phyloP scores from a whole-genome alignment of 208 protist genomes.

The Angomonas deanei region DNA sequence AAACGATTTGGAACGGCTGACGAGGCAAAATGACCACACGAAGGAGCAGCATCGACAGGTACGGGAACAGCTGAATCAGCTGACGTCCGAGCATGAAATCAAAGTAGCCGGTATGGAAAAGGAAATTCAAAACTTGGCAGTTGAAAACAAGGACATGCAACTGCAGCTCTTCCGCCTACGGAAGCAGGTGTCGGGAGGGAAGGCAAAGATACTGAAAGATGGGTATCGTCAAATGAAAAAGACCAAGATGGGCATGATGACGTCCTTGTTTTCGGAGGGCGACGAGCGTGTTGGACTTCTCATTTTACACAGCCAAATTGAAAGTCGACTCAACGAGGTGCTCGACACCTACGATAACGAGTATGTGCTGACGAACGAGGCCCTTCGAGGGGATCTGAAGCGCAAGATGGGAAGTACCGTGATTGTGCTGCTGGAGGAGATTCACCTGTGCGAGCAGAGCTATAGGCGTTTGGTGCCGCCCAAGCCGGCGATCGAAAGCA shows the following conservation, averaged over 20 bases:
- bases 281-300: constrained; percentile 75
- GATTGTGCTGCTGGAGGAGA: constrained; percentile 78
- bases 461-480: constrained; percentile 62
- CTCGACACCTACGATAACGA: constrained; percentile 81
- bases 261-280: constrained; percentile 69
- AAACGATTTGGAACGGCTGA: constrained; percentile 60
- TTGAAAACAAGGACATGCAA: constrained; percentile 88
- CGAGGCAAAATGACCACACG: constrained; percentile 53
- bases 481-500: background rate
- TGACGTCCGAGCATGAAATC: constrained; percentile 14
- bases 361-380: constrained; percentile 39
- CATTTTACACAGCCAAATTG: constrained; percentile 75
- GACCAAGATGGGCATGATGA: constrained; percentile 67
- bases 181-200: constrained; percentile 68
- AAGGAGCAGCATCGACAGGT: constrained; percentile 42
- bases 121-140: constrained; percentile 52
- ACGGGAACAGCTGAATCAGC: constrained; percentile 27
- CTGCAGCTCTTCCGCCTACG: constrained; percentile 77
- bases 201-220: constrained; percentile 55
- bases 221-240: constrained; percentile 67
- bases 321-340: constrained; percentile 78
- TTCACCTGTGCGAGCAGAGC: constrained; percentile 69
- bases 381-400: constrained; percentile 18
- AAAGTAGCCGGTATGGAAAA: constrained; percentile 30
- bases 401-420: constrained; percentile 40